These are phyloP conservation scores for Trichoderma koningiopsis DNA, from an alignment of 2,329 filamentous ascomycete species.

Conservation along the genomic window DNA sequence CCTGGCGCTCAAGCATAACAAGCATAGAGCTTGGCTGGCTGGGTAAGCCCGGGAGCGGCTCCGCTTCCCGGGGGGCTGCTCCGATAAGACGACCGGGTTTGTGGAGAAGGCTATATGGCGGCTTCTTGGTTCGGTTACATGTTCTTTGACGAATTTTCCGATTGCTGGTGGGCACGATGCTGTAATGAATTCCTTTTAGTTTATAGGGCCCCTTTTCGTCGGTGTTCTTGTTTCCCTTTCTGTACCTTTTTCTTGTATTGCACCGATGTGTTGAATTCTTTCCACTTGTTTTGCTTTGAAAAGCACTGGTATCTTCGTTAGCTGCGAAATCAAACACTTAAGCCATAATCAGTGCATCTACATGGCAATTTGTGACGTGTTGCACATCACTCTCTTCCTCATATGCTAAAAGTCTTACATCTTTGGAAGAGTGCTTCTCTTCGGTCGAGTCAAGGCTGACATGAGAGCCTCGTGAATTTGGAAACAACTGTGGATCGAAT, in stretches of 20 bases:
- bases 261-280: background rate
- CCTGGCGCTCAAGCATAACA: background rate
- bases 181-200: background rate
- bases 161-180: background rate
- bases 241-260: background rate
- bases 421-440: background rate
- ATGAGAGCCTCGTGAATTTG: background rate
- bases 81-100: background rate
- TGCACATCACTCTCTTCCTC: background rate
- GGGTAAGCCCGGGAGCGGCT: constrained; percentile 8
- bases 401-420: background rate
- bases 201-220: background rate
- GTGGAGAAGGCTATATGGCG: constrained; percentile 12
- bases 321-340: background rate
- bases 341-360: background rate
- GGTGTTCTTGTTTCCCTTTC: background rate
- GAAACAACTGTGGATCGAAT: background rate
- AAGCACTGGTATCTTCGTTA: background rate
- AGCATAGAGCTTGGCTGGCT: background rate
- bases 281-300: background rate
- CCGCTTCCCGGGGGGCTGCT: background rate
- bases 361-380: constrained; percentile 5
- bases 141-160: background rate
- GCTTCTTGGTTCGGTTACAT: constrained; percentile 17
- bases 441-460: background rate